phyloP scores from a whole-genome alignment of 2,329 filamentous ascomycete genomes.

The Cadophora gregata region DNA sequence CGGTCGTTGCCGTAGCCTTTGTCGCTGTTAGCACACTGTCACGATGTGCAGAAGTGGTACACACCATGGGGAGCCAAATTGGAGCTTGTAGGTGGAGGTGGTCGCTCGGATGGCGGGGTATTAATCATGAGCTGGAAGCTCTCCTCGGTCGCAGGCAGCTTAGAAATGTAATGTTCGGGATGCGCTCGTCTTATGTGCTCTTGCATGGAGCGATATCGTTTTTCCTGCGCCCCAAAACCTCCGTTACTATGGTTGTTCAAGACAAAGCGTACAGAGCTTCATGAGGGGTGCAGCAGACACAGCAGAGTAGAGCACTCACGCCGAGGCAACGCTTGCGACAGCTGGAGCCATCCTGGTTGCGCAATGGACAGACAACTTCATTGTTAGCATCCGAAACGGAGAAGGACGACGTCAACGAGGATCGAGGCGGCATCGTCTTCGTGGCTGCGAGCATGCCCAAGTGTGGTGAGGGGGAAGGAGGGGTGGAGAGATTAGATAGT shows the following conservation, averaged over 20 bases:
- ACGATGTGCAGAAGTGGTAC: constrained; percentile 27
- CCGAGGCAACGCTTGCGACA: constrained; percentile 98
- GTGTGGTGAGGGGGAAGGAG: constrained; percentile 26
- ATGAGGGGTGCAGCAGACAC: constrained; percentile 39
- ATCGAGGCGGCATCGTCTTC: constrained; percentile 80
- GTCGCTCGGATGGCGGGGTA: constrained; percentile 69
- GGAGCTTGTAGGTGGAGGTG: constrained; percentile 39
- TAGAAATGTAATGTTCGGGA: constrained; percentile 95
- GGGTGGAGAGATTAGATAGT: constrained; percentile 33
- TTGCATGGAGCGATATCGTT: constrained; percentile 97
- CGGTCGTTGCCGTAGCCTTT: constrained; percentile 64
- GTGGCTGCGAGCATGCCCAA: constrained; percentile 62
- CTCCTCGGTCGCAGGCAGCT: constrained; percentile 96
- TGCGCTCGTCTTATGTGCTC: constrained; percentile 98
- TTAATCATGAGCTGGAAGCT: constrained; percentile 98
- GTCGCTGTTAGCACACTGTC: constrained; percentile 36
- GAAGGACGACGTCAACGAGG: constrained; percentile 86
- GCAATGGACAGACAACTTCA: constrained; percentile 95
- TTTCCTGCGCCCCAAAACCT: constrained; percentile 67
- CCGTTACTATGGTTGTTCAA: constrained; percentile 45
- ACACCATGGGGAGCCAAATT: constrained; percentile 40
- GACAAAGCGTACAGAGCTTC: constrained; percentile 38
- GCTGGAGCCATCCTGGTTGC: constrained; percentile 94
- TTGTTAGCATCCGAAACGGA: constrained; percentile 91
- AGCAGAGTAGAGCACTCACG: constrained; percentile 68